These are phyloP conservation scores for Cladophialophora immunda DNA, from an alignment of 2,329 filamentous ascomycete genomes.

Conservation along the genomic window DNA sequence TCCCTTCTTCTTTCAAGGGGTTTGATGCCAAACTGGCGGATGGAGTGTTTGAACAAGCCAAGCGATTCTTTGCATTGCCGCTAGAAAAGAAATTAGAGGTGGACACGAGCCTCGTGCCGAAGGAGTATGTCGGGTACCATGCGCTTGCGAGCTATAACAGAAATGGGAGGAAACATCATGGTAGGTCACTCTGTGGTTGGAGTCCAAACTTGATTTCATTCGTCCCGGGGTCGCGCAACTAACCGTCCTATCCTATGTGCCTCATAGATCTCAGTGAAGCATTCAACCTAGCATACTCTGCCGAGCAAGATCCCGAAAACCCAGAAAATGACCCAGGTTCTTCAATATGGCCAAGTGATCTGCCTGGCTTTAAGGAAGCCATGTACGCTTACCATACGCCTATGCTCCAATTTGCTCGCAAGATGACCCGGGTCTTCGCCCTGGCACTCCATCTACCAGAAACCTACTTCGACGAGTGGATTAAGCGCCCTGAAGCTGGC, in stretches of 20 bases:
- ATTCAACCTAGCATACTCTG: constrained; percentile 31
- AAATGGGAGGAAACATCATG: constrained; percentile 29
- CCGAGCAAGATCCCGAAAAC: constrained; percentile 22
- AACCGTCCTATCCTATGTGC: neutral
- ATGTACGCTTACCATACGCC: constrained; percentile 32
- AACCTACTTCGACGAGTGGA: constrained; percentile 51
- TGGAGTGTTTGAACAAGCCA: constrained; percentile 49
- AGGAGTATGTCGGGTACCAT: constrained; percentile 32
- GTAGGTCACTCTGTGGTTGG: constrained; percentile 6
- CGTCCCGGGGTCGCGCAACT: neutral
- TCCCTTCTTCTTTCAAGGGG: constrained; percentile 39
- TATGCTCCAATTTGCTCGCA: constrained; percentile 40
- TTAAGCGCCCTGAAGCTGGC: constrained; percentile 46
- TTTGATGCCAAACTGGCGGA: constrained; percentile 34
- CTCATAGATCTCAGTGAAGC: constrained; percentile 31
- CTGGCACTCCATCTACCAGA: constrained; percentile 53
- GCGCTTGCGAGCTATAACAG: constrained; percentile 29
- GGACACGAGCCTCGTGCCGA: constrained; percentile 45
- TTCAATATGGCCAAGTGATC: constrained; percentile 33
- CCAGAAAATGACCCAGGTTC: constrained; percentile 12
- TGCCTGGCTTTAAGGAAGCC: constrained; percentile 36
- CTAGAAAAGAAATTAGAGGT: constrained; percentile 59
- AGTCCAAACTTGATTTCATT: neutral
- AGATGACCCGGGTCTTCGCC: constrained; percentile 52
- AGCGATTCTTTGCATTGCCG: constrained; percentile 55